phyloP scores from a whole-genome alignment of 495 filamentous ascomycete genomes.

The Penicillium roqueforti region DNA sequence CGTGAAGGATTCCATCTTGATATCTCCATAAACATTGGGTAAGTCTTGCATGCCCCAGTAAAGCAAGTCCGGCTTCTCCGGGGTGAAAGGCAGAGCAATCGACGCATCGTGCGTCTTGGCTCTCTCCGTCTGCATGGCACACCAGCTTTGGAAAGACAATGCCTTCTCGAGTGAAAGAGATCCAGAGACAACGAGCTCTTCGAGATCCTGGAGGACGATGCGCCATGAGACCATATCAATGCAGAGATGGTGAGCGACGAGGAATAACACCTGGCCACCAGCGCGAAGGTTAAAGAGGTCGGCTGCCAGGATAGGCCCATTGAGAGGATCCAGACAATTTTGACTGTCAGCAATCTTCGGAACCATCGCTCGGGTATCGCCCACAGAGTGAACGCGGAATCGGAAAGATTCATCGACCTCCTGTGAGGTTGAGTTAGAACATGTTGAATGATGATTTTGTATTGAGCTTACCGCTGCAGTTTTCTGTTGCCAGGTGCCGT shows the following conservation, averaged over 20 bases:
- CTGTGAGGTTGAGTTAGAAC: conserved; percentile 11
- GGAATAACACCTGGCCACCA: conserved; percentile 54
- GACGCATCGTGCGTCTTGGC: conserved; percentile 19
- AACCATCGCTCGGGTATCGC: conserved; percentile 28
- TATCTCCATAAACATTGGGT: conserved; percentile 48
- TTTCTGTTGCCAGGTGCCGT: conserved; percentile 43
- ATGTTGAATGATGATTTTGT: not conserved
- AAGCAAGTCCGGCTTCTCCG: conserved; percentile 29
- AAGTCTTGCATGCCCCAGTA: conserved; percentile 53
- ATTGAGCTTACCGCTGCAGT: conserved; percentile 29
- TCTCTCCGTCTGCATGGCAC: conserved; percentile 42
- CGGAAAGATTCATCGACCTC: conserved; percentile 41
- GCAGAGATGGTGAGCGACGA: conserved; percentile 64
- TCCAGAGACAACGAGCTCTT: conserved; percentile 52
- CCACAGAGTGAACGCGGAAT: conserved; percentile 33
- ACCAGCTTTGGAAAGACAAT: conserved; percentile 65
- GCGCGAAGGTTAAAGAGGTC: conserved; percentile 51
- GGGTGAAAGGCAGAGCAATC: conserved; percentile 31
- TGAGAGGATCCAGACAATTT: conserved; percentile 35
- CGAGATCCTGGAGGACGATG: conserved; percentile 61
- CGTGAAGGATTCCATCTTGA: conserved; percentile 39
- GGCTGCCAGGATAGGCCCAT: conserved; percentile 42
- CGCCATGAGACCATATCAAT: conserved; percentile 71
- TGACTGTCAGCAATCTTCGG: conserved; percentile 38
- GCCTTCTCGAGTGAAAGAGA: conserved; percentile 36